Conservation (phyloP, 2,329 filamentous ascomycete genomes). For the Pseudogymnoascus sp. region DNA sequence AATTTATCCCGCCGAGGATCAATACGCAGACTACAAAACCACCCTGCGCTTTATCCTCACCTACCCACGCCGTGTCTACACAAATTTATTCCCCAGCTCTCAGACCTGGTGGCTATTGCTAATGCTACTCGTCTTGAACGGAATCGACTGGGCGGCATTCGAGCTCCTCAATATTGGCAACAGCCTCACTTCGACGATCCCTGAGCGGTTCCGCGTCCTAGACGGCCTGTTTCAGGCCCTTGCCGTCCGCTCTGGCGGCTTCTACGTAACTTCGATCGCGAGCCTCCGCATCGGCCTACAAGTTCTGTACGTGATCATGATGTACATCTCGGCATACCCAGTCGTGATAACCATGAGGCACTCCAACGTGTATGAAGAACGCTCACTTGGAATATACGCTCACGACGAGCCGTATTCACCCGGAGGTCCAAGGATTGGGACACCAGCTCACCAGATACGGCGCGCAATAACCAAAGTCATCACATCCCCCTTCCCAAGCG, state of each 20-base stretch:
- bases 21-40: background rate
- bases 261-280: slow-evolving; percentile 70
- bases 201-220: background rate
- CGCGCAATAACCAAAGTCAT: background rate
- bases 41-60: slow-evolving; percentile 74
- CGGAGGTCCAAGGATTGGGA: background rate
- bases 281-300: slow-evolving; percentile 82
- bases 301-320: slow-evolving; percentile 94
- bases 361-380: slow-evolving; percentile 95
- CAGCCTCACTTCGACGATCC: background rate
- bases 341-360: slow-evolving; percentile 90
- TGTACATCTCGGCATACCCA: slow-evolving; percentile 97
- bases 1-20: slow-evolving; percentile 76
- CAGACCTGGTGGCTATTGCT: slow-evolving; percentile 96
- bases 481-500: slow-evolving; percentile 28
- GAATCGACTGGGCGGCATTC: slow-evolving; percentile 61
- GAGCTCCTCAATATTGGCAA: slow-evolving; percentile 66
- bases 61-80: slow-evolving; percentile 93
- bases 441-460: background rate
- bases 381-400: slow-evolving; percentile 66
- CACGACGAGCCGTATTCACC: slow-evolving; percentile 23
- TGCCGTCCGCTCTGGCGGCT: slow-evolving; percentile 84
- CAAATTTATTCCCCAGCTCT: slow-evolving; percentile 77
- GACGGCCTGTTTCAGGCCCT: slow-evolving; percentile 58
- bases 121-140: slow-evolving; percentile 74